phyloP scores from a whole-genome alignment of 169 alveolate species.

The Neospora caninum region DNA sequence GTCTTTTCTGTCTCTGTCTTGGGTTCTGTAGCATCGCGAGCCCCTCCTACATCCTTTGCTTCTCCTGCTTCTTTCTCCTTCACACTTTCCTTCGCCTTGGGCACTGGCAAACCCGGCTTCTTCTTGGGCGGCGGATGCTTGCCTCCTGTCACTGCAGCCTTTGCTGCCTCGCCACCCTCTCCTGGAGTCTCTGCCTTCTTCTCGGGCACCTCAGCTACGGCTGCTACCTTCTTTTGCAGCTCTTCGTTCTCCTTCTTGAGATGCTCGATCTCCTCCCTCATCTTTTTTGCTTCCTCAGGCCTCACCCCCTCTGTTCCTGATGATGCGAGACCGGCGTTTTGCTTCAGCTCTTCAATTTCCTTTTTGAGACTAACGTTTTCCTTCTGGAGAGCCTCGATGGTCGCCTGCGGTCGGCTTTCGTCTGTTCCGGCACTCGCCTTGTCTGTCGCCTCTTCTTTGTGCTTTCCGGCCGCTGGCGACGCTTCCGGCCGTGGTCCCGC shows the following conservation, averaged over 20 bases:
- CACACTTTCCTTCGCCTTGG: too few relatives aligned
- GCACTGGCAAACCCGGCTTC: neutral
- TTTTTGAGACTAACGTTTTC: neutral
- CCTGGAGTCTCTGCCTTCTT: neutral
- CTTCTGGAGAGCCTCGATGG: neutral
- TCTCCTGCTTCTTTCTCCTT: too few relatives aligned
- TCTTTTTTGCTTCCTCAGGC: neutral
- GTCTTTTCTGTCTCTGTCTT: neutral
- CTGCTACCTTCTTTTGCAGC: neutral
- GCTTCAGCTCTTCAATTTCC: neutral
- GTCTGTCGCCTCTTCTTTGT: neutral
- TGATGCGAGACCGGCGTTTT: neutral
- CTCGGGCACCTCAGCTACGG: neutral
- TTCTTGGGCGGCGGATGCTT: neutral
- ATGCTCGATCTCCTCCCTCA: neutral
- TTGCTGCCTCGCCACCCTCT: neutral
- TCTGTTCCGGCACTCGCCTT: neutral
- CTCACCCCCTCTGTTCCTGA: neutral
- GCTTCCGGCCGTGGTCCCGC: too few relatives aligned
- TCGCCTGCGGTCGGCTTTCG: neutral
- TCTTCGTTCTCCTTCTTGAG: neutral
- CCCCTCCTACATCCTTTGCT: neutral
- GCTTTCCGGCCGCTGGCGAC: neutral
- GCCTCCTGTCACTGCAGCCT: neutral
- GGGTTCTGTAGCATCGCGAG: too few relatives aligned